phyloP scores from a whole-genome alignment of 2,329 filamentous ascomycete genomes.

The Bipolaris zeicola region DNA sequence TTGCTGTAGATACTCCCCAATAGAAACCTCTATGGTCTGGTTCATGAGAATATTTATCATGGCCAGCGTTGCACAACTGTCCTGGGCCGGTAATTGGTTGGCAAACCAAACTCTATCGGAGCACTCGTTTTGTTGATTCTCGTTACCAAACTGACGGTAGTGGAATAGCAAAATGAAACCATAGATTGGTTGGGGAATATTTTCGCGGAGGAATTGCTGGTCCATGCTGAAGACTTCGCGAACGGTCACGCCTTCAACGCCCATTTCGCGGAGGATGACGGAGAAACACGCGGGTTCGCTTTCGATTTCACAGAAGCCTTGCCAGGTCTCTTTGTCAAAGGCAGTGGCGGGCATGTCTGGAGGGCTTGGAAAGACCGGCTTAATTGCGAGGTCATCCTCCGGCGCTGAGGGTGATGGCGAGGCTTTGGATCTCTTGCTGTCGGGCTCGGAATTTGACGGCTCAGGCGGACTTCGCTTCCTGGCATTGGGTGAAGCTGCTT shows the following conservation, averaged over 20 bases:
- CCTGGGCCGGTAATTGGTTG: conserved; percentile 73
- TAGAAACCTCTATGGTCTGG: conserved; percentile 56
- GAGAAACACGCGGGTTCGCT: conserved; percentile 90
- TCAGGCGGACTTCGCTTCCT: conserved; percentile 26
- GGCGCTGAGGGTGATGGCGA: conserved; percentile 1
- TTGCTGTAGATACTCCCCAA: conserved; percentile 70
- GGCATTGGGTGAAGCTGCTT: conserved; percentile 8
- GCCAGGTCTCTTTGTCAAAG: conserved; percentile 59
- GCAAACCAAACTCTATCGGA: conserved; percentile 85
- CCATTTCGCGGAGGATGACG: conserved; percentile 78
- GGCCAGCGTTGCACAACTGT: conserved; percentile 91
- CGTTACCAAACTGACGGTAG: conserved; percentile 62
- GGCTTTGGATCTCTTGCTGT: conserved; percentile 27
- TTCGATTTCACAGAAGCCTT: conserved; percentile 82
- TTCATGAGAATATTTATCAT: conserved; percentile 96
- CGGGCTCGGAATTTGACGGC: conserved; percentile 11
- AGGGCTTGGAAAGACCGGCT: conserved; percentile 26
- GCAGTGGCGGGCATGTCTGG: conserved; percentile 40
- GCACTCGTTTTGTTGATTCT: conserved; percentile 60
- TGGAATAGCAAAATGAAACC: conserved; percentile 90
- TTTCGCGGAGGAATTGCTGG: conserved; percentile 29
- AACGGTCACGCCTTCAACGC: conserved; percentile 73
- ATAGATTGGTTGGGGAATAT: conserved; percentile 58
- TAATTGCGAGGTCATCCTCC: conserved; percentile 2
- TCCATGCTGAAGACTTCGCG: conserved; percentile 79